Conservation (phyloP, 2,329 filamentous ascomycete genomes). For the Apiospora rasikravindrae region DNA sequence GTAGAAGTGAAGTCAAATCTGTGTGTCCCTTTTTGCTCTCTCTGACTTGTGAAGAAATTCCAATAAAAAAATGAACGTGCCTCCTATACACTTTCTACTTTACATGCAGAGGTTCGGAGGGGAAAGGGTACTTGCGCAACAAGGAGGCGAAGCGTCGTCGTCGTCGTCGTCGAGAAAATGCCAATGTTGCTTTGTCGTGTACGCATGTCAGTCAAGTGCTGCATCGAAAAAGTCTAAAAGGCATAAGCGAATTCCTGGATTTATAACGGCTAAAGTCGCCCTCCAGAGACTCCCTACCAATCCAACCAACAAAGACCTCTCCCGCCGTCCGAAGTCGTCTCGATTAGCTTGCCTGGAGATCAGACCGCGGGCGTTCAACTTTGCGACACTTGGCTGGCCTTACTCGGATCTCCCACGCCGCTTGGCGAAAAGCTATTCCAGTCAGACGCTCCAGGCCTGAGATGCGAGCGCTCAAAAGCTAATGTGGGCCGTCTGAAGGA, state of each 20-base stretch:
- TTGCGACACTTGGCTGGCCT: slow-evolving; percentile 5
- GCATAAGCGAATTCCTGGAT: neutral
- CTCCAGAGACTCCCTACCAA: too few relatives aligned
- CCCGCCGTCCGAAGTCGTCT: slow-evolving; percentile 6
- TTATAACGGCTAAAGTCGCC: neutral
- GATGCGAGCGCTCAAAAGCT: neutral
- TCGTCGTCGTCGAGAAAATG: neutral
- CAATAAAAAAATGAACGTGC: neutral
- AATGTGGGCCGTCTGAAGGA: slow-evolving; percentile 10
- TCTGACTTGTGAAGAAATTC: neutral
- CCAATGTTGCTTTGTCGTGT: slow-evolving; percentile 7
- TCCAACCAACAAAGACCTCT: neutral
- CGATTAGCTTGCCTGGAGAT: neutral
- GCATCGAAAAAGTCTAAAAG: slow-evolving; percentile 4
- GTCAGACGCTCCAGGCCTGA: neutral
- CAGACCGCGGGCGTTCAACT: neutral
- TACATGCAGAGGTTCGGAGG: neutral
- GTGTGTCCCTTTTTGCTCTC: neutral
- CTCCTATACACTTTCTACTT: neutral
- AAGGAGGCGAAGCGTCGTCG: neutral
- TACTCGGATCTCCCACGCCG: neutral
- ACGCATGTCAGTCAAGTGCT: slow-evolving; percentile 13
- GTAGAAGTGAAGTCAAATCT: neutral
- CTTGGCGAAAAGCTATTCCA: slow-evolving; percentile 15
- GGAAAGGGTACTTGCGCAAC: neutral